These are phyloP conservation scores for Colletotrichum spinosum DNA, from an alignment of 2,329 filamentous ascomycete species.

Conservation along the genomic window DNA sequence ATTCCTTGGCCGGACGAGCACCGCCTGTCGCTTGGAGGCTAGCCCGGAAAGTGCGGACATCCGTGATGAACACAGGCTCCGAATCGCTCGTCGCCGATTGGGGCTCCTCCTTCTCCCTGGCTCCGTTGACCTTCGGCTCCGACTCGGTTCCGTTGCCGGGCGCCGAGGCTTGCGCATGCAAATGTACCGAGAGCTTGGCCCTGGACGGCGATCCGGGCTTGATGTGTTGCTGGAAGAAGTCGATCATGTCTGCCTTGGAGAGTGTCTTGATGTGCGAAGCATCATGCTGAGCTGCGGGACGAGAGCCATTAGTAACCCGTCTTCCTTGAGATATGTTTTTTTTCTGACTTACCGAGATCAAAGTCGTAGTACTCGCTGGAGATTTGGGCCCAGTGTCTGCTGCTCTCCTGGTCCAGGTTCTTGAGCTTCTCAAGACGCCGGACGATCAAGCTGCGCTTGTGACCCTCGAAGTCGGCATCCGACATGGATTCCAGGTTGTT, in stretches of 20 bases:
- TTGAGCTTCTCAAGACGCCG: conserved; percentile 91
- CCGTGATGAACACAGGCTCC: conserved; percentile 73
- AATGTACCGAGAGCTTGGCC: conserved; percentile 86
- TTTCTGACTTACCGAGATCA: conserved; percentile 73
- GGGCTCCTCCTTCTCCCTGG: conserved; percentile 49
- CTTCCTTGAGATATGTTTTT: not conserved
- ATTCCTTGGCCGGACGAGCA: conserved; percentile 76
- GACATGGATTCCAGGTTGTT: conserved; percentile 79
- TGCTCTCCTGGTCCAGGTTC: conserved; percentile 88
- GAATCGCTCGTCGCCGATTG: conserved; percentile 47
- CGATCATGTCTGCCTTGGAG: conserved; percentile 82
- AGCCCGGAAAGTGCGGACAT: conserved; percentile 85
- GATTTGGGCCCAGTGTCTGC: conserved; percentile 87
- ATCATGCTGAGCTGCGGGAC: conserved; percentile 74
- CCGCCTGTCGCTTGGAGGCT: conserved; percentile 78
- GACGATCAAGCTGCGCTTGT: conserved; percentile 90
- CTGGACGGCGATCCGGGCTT: conserved; percentile 77
- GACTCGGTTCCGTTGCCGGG: conserved; percentile 58
- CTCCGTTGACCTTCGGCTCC: conserved; percentile 45
- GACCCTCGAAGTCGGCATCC: conserved; percentile 85
- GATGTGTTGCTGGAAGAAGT: conserved; percentile 83
- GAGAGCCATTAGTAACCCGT: conserved; percentile 36
- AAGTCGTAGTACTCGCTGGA: conserved; percentile 91
- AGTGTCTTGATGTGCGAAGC: conserved; percentile 79
- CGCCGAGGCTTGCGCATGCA: conserved; percentile 76